phyloP scores from a whole-genome alignment of 2,329 filamentous ascomycete genomes.

The Mycosphaerella sp. region DNA sequence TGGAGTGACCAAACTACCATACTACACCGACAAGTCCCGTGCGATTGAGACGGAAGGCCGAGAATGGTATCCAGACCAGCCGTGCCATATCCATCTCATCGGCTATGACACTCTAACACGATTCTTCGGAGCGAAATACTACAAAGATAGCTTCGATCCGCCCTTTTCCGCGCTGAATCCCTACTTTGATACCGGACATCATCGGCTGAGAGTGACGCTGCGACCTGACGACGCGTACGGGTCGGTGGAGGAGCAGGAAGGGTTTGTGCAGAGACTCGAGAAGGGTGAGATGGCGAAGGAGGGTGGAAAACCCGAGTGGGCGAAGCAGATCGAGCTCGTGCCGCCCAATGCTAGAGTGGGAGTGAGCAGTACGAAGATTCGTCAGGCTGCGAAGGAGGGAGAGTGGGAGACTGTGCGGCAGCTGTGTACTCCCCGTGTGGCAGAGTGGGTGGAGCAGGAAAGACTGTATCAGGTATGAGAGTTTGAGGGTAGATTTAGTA shows the following conservation, averaged over 20 bases:
- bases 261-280: constrained; percentile 49
- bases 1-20: constrained; percentile 64
- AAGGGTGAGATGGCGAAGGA: constrained; percentile 44
- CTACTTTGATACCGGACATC: constrained; percentile 56
- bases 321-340: constrained; percentile 54
- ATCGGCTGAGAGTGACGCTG: constrained; percentile 58
- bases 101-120: constrained; percentile 73
- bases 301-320: constrained; percentile 56
- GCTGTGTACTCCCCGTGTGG: constrained; percentile 54
- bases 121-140: constrained; percentile 66
- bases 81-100: constrained; percentile 59
- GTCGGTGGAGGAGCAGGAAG: constrained; percentile 47
- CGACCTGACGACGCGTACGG: constrained; percentile 59
- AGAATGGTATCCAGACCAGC: constrained; percentile 33
- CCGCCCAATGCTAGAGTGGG: constrained; percentile 45
- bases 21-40: constrained; percentile 65
- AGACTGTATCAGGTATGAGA: constrained; percentile 54
- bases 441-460: constrained; percentile 52
- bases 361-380: constrained; percentile 57
- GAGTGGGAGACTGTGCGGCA: constrained; percentile 45
- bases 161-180: constrained; percentile 53
- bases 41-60: constrained; percentile 47
- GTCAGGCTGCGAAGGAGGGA: constrained; percentile 48
- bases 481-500: no score
- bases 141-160: constrained; percentile 49